Base-by-base conservation (phyloP, 306 rosid genomes). In the Chamaecrista fasciculata region DNA sequence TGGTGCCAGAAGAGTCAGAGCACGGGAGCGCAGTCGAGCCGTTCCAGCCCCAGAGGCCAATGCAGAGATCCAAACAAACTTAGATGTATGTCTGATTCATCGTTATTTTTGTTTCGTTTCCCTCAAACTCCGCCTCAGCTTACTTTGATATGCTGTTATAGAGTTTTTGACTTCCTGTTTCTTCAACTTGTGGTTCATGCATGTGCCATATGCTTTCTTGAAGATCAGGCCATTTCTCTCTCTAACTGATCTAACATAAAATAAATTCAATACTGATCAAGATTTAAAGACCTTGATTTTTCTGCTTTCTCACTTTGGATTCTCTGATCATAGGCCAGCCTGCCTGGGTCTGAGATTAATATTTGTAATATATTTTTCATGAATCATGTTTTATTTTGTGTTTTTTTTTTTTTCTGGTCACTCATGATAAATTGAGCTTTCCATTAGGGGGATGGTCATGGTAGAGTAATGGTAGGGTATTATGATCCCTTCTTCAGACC, bases 1-100 rank as follows among this genome's bases (percentile, higher is more conserved):
- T 63, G 93, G 87, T 66, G 78, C 68, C 15, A 86, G 70, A 78
- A 91, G 79, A 78, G 89, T 78, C 24, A 78, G 84, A 78, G 78
- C 55, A 52, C 97, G 89, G 36, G 93, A 91, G 18, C 86, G 84
- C 16, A 82, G 85, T 58, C 85, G 84, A 73, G 91, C 96, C 52
- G 65, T 86, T 76, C 93, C 97, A 1, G 91, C 88, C 67, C 97
- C 97, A 18, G 96, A 88, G 83, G 92, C 96, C 59, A 91, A 86
- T 76, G 96, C 96, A 47, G 97, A 91, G 76, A 81, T 71, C 62
- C 97, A 86, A 74, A 73, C 84, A 48, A 91, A 91, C 82, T 66
- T 91, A 74, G 93, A 88, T 70, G 97, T 91, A 86, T 36, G 91
- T 64, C 28, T 12, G 50, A 72, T 71, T 5, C 34, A 39, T 20